These are phyloP conservation scores for Sindora glabra DNA, from an alignment of 306 rosid genomes.

Conservation along the genomic window DNA sequence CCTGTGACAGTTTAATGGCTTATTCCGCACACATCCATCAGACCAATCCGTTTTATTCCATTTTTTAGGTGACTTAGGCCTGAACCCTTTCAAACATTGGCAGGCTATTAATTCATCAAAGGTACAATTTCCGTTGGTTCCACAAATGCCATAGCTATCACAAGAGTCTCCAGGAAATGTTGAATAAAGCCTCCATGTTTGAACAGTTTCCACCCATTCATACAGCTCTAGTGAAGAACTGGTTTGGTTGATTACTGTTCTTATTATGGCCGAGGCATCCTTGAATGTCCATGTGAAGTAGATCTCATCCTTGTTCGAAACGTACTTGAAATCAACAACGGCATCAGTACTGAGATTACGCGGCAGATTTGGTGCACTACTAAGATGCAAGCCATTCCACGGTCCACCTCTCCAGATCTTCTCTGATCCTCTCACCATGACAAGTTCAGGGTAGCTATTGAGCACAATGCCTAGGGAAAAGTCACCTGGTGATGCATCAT, in stretches of 20 bases:
- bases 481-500: slow-evolving; percentile 16
- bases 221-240: fast-evolving
- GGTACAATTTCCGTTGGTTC: background rate
- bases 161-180: fast-evolving
- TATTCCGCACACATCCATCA: too few species aligned
- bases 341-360: too few species aligned
- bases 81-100: slow-evolving; percentile 6
- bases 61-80: background rate
- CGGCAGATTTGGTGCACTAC: background rate
- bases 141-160: background rate
- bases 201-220: too few species aligned
- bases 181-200: background rate
- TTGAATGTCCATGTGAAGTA: background rate
- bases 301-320: background rate
- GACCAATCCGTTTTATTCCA: background rate
- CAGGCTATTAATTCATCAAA: background rate
- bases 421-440: background rate
- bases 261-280: background rate
- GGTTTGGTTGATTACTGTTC: background rate
- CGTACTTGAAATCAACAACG: background rate
- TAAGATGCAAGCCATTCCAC: slow-evolving; percentile 5
- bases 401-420: background rate
- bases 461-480: background rate
- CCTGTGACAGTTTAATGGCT: too few species aligned
- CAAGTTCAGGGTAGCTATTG: background rate